Evolutionary conservation across 2,329 filamentous ascomycete species (phyloP).

Genomic region (Fusarium oligoseptatum): DNA sequence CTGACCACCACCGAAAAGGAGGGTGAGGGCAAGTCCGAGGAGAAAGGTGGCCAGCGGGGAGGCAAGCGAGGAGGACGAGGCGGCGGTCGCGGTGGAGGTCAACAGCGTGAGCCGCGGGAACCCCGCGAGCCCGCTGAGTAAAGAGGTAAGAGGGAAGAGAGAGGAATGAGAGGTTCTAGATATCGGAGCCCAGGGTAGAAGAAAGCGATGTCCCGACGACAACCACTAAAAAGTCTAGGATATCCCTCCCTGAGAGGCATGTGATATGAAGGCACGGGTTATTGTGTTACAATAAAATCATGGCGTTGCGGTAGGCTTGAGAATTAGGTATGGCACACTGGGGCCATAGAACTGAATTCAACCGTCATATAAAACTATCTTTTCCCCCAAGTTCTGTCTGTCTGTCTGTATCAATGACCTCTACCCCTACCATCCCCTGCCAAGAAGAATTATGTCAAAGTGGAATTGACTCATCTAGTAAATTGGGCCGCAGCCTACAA

Average conservation of each 20-base stretch:
- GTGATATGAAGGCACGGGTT: conserved; percentile 48
- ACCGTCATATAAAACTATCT: conserved; percentile 48
- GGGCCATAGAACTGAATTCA: conserved; percentile 53
- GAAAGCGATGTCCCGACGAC: conserved; percentile 38
- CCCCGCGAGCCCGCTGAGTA: conserved; percentile 56
- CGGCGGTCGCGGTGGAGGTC: conserved; percentile 64
- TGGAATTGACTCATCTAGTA: conserved; percentile 50
- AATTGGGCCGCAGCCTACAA: conserved; percentile 47
- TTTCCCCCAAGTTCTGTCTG: neutral
- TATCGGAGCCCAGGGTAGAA: conserved; percentile 39
- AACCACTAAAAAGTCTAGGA: conserved; percentile 39
- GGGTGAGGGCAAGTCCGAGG: conserved; percentile 62
- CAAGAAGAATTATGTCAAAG: conserved; percentile 43
- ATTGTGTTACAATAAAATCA: conserved; percentile 53
- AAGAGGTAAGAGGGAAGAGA: conserved; percentile 21
- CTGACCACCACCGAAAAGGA: conserved; percentile 67
- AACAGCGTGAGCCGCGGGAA: conserved; percentile 63
- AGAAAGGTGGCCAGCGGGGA: conserved; percentile 61
- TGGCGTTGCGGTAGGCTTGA: conserved; percentile 56
- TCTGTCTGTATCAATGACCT: neutral
- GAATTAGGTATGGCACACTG: conserved; percentile 46
- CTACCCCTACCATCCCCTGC: neutral
- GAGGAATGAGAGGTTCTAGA: conserved; percentile 31
- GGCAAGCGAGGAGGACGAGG: conserved; percentile 65
- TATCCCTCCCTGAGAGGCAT: conserved; percentile 44